Conservation (phyloP, 495 filamentous ascomycete genomes). For the Neurospora tetrasperma region DNA sequence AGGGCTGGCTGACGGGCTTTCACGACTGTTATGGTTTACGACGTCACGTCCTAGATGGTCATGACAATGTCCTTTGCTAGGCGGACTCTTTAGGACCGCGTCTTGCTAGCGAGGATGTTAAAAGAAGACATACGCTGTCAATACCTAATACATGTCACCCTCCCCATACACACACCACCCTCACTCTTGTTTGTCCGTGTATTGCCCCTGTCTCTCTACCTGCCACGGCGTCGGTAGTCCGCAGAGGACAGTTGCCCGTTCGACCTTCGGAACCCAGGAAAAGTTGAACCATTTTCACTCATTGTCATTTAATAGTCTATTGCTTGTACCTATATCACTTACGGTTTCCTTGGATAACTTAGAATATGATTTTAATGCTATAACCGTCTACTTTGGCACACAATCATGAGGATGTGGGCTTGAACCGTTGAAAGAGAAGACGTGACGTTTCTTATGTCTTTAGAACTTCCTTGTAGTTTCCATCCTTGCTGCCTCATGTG, state of each 20-base stretch:
- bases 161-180: neutral
- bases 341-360: neutral
- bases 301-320: neutral
- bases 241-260: neutral
- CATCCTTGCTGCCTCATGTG: neutral
- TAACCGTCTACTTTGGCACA: neutral
- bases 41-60: slow-evolving; percentile 31
- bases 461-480: neutral
- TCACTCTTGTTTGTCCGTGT: neutral
- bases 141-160: slow-evolving; percentile 9
- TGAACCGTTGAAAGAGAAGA: neutral
- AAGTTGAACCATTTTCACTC: neutral
- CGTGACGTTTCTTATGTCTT: neutral
- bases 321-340: neutral
- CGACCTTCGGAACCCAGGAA: neutral
- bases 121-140: slow-evolving; percentile 11
- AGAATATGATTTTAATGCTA: neutral
- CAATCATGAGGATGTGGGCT: neutral
- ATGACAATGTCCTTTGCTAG: slow-evolving; percentile 18
- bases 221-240: neutral
- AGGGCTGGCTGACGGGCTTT: slow-evolving; percentile 7
- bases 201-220: neutral
- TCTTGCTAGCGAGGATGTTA: slow-evolving; percentile 2
- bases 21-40: slow-evolving; percentile 32
- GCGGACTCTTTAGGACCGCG: slow-evolving; percentile 5